Evolutionary conservation across 768 basidiomycete species (phyloP), one percentile per base, ranked within the genome.

Genomic region (Tricholoma flavovirens): DNA sequence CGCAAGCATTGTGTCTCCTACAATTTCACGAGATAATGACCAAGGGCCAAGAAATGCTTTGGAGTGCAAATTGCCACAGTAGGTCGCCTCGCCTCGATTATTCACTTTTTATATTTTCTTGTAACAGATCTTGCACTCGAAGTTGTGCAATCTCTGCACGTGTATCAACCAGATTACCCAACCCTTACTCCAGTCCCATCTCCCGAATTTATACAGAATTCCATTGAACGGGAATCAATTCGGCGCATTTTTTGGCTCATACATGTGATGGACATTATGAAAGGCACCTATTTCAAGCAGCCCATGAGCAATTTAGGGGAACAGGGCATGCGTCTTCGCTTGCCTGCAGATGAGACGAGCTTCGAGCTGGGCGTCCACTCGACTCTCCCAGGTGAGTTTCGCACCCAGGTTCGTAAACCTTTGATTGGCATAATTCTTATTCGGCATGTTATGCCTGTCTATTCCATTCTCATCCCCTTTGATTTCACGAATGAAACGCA

Each of bases 221-320:
- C 79, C 48, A 82, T 88, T 60, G 84, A 89, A 63, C 85, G 83
- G 57, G 89, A 93, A 73, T 87, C 86, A 58, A 75, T 84, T n/a
- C 84, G 90, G 46, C 83, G 90, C 55, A 83, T 87, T 56, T 90
- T 91, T 69, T 92, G 90, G 89, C 75, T 88, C 54, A 81, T 88
- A 56, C 82, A 84, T 64, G 71, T 83, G 57, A 75, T 87, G 64
- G 83, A 86, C 64, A 70, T 79, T 59, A 69, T 76, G 65, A 70
- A 73, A 24, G 70, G 71, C 40, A 73, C 77, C 40, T 78, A 74
- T 65, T 76, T 75, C 66, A 78, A 76, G 66, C 74, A 73, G 55
- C 73, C 76, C 17, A 70, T 73, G 35, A 70, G 73, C 30, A 71
- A 73, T 56, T 55, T 66, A 3, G 69, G 71, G 36, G 75, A 76